Evolutionary conservation across 2,329 filamentous ascomycete species (phyloP), one percentile per base, ranked within the genome.

Genomic region (Alternaria sp.): DNA sequence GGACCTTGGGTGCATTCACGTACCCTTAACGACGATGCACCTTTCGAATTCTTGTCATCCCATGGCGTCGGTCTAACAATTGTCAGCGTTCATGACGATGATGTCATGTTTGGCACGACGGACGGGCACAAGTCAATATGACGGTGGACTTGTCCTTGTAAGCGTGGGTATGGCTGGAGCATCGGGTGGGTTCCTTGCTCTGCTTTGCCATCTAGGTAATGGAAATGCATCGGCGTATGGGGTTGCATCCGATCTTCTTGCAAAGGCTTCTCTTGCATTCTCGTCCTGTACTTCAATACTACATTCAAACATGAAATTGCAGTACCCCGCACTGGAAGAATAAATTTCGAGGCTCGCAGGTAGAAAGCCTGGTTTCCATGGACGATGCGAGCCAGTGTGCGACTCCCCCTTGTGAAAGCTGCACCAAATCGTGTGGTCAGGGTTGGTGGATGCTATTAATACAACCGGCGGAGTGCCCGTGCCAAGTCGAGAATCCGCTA

Each of bases 211-310:
- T 55, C 56, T n/a, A 39, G 42, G 51, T 42, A 44, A 31, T 52
- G 51, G 54, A 65, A 65, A 58, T 50, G 46, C 51, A 61, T 52
- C 10, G 63, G 61, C 52, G 61, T 56, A 50, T 54, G 50, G 56
- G 52, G 24, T 56, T 58, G 58, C 60, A 56, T 66, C 41, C 53
- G 45, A 33, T 51, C 24, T 39, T 51, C 39, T 50, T 54, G 55
- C 55, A 52, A 51, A 34, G 31, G 41, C 49, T 48, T 48, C 21
- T 36, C 42, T 56, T 51, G 51, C 34, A 49, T 61, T 56, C 51
- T 57, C 41, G 50, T 44, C 48, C n/a, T 62, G 58, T 66, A 63
- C 45, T 54, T 56, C 48, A 54, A 24, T 56, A 48, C 51, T 37
- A 37, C 24, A 48, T 34, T 31, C 40, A 58, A 55, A 48, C 34